phyloP scores from a whole-genome alignment of 257 asterid species.

The Solanum peruvianum region DNA sequence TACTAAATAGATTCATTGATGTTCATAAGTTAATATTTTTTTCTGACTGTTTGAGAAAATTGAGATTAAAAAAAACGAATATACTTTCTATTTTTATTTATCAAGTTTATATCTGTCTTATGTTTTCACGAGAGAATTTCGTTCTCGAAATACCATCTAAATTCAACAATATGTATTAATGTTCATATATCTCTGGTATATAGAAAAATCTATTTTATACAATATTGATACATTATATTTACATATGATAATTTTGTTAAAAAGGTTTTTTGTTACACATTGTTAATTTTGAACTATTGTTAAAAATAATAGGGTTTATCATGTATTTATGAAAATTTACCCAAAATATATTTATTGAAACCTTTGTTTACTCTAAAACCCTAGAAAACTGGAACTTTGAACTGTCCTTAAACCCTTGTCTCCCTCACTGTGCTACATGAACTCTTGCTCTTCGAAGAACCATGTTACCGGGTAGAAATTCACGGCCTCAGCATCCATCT shows the following conservation, averaged over 20 bases:
- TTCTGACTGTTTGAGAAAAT: too few species aligned
- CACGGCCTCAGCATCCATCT: constrained; percentile 5
- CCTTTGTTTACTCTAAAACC: constrained; percentile 11
- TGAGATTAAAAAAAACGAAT: too few species aligned
- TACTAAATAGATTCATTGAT: background rate
- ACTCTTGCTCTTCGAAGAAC: background rate
- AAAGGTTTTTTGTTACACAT: too few species aligned
- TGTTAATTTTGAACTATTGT: background rate
- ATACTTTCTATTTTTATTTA: too few species aligned
- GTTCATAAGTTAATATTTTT: background rate
- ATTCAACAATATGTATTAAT: too few species aligned
- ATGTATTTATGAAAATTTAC: background rate
- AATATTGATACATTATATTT: too few species aligned
- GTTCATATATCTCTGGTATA: background rate
- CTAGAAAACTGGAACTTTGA: background rate
- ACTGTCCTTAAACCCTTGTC: background rate
- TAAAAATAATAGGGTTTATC: background rate
- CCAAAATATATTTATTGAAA: background rate
- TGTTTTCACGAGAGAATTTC: accelerated
- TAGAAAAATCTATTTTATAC: too few species aligned
- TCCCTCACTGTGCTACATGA: background rate
- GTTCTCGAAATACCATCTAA: too few species aligned
- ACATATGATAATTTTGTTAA: background rate
- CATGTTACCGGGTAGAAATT: constrained; percentile 1
- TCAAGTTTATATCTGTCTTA: accelerated